Conservation (phyloP, 495 filamentous ascomycete genomes). For the Darksidea phi region DNA sequence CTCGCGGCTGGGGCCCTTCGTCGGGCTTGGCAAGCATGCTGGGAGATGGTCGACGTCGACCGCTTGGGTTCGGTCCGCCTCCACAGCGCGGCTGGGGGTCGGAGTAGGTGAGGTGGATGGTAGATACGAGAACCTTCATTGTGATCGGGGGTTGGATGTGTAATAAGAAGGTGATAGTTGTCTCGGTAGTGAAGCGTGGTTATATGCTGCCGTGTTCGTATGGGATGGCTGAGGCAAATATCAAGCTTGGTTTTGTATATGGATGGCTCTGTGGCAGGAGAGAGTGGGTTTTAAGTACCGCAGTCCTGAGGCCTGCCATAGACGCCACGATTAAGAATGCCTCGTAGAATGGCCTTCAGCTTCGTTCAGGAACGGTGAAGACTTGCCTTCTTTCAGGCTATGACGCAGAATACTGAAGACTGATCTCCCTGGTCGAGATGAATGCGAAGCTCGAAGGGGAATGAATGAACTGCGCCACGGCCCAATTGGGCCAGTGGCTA, state of each 20-base stretch:
- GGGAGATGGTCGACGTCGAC: constrained; percentile 1
- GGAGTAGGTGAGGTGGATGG: background rate
- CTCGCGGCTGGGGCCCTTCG: constrained; percentile 16
- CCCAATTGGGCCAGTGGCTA: constrained; percentile 1
- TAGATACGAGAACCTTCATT: constrained; percentile 11
- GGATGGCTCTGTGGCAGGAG: background rate
- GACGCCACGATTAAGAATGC: constrained; percentile 15
- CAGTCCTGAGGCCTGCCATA: constrained; percentile 17
- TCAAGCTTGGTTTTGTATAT: background rate
- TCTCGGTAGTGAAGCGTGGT: constrained; percentile 7
- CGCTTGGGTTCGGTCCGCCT: constrained; percentile 17
- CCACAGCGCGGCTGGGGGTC: constrained; percentile 28
- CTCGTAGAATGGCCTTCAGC: constrained; percentile 5
- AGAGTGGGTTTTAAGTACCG: constrained; percentile 3
- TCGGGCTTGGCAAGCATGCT: constrained; percentile 1
- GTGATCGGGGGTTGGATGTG: constrained; percentile 1
- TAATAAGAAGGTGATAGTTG: background rate
- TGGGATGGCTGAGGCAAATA: constrained; percentile 12
- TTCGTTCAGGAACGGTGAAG: constrained; percentile 7
- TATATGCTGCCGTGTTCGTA: constrained; percentile 3
- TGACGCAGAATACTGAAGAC: constrained; percentile 4
- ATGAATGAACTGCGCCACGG: constrained; percentile 5
- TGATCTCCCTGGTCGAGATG: background rate
- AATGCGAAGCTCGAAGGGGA: background rate
- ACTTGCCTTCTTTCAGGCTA: constrained; percentile 27